Evolutionary conservation across 176 grass and related monocot genomes (phyloP), one percentile per base, ranked within the genome.

Genomic region (Aegilops bicornis): DNA sequence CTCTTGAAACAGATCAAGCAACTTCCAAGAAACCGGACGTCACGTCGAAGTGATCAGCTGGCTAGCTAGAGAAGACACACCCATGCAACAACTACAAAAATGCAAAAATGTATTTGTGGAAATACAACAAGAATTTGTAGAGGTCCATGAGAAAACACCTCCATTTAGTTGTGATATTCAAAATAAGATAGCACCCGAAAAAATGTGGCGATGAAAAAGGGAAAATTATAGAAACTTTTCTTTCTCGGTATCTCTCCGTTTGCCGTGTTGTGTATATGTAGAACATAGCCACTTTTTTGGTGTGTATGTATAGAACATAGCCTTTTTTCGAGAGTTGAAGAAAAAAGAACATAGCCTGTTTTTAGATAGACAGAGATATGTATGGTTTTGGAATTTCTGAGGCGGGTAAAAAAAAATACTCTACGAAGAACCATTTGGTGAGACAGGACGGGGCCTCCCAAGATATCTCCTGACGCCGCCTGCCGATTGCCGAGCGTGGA

Each of bases 1-100:
- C 64, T 45, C 84, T 30, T 56, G 50, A 58, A 84, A 58, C 37
- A 8, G 24, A 63, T n/a, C 82, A 84, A 84, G 16, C 66, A 72
- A 84, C 40, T 79, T 65, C 64, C 66, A n/a, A 54, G 58, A 79
- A 79, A 63, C 77, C n/a, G 14, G 7, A 27, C 23, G 14, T 64
- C 59, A 12, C 6, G 10, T n/a, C 7, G 1, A 61, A 23, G 59
- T 61, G 11, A 23, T 19, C 5, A 19, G 6, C 52, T 20, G 19
- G 5, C 52, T 20, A 56, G 16, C 6, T 56, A 56, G 3, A 61
- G 8, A 61, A 56, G 17, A 61, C 2, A 1, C 3, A 8, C 9
- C 25, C 64, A 79, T 71, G 52, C 52, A 79, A 43, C 10, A 88
- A 70, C 15, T 7, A 20, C 4, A 58, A 58, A 22, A 8, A 58